Percentiles rank a stretch among this genome's conserved stretches.
These are phyloP conservation scores for Yamadazyma dendronema DNA, from an alignment of 1,139 yeast genomes.

Conservation along the genomic window DNA sequence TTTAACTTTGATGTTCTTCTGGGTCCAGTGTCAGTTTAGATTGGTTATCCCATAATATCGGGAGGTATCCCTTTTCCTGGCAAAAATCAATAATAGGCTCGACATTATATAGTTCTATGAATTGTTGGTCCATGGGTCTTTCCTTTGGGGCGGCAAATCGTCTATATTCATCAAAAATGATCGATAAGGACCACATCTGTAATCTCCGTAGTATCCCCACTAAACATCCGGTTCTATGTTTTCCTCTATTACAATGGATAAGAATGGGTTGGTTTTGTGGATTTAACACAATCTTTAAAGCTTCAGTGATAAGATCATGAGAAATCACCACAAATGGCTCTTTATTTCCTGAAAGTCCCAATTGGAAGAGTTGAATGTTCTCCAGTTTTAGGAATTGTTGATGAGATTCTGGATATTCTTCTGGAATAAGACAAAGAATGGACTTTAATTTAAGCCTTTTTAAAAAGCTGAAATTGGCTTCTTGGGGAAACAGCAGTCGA, in stretches of 20 bases:
- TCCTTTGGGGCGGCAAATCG: constrained; percentile 94
- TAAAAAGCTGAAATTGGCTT: constrained; percentile 74
- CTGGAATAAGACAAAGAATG: constrained; percentile 83
- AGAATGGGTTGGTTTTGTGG: constrained; percentile 88
- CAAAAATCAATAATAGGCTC: constrained; percentile 56
- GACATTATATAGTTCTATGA: constrained; percentile 84
- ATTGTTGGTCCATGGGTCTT: constrained; percentile 91
- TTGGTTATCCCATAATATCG: constrained; percentile 60
- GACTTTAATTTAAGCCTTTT: constrained; percentile 63
- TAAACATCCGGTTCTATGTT: constrained; percentile 93
- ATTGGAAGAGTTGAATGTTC: constrained; percentile 70
- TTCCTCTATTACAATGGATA: constrained; percentile 94
- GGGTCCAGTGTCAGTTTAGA: not conserved
- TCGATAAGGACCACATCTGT: constrained; percentile 89
- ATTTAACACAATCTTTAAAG: constrained; percentile 74
- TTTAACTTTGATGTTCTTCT: not conserved
- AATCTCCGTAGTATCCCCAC: constrained; percentile 87
- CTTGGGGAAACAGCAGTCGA: constrained; percentile 86
- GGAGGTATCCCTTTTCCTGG: constrained; percentile 53
- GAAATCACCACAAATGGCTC: constrained; percentile 91
- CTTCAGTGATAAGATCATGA: constrained; percentile 72
- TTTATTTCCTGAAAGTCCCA: constrained; percentile 94
- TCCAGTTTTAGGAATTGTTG: constrained; percentile 57
- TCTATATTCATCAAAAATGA: constrained; percentile 92
- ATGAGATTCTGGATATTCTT: constrained; percentile 83